These are phyloP conservation scores for Lachnellula arida DNA, from an alignment of 2,329 filamentous ascomycete species.

Conservation along the genomic window DNA sequence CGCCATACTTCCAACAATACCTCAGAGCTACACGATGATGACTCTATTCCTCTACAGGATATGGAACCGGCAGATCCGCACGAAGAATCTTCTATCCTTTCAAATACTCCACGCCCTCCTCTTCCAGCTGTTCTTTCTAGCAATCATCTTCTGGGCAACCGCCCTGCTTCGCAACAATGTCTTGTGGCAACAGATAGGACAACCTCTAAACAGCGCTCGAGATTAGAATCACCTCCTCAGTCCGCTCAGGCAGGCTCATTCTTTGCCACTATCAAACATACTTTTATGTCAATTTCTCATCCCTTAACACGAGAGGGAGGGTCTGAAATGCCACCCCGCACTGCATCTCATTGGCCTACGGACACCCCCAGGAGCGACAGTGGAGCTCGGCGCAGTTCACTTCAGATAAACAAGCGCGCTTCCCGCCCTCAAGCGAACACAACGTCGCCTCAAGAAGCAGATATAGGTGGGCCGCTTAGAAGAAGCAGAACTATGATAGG, in stretches of 20 bases:
- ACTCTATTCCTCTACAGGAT: conserved; percentile 21
- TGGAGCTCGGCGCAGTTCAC: neutral
- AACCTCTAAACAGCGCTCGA: neutral
- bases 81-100: conserved; percentile 5
- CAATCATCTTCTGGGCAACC: neutral
- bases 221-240: neutral
- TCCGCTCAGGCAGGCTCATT: neutral
- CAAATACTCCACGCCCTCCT: conserved; percentile 12
- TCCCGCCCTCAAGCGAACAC: neutral
- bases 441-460: neutral
- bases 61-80: neutral
- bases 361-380: neutral
- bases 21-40: conserved; percentile 10
- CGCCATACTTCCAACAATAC: conserved; percentile 5
- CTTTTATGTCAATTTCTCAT: conserved; percentile 2
- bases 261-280: conserved; percentile 5
- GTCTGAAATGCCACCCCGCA: neutral
- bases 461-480: neutral
- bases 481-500: neutral
- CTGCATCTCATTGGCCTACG: conserved; percentile 1
- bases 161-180: neutral
- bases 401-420: neutral
- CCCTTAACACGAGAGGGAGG: conserved; percentile 2
- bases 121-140: conserved; percentile 6
- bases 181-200: neutral